These are phyloP conservation scores for Saturnispora saitoi DNA, from an alignment of 805 yeast species.

Conservation along the genomic window DNA sequence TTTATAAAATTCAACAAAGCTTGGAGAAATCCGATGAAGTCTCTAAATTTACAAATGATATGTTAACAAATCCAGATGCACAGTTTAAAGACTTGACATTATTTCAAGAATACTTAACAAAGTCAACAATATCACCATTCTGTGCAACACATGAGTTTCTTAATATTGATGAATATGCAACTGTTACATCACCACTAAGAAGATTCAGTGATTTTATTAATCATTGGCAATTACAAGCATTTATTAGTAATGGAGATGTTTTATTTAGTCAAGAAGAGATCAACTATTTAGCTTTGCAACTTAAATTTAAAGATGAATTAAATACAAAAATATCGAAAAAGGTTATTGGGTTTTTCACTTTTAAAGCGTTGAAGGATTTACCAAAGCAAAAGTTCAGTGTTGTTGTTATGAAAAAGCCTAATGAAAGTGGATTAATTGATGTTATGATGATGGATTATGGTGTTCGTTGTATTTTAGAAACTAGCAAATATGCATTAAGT, in stretches of 20 bases:
- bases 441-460: conserved; percentile 28
- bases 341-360: conserved; percentile 24
- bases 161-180: conserved; percentile 55
- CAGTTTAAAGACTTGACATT: conserved; percentile 35
- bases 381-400: conserved; percentile 32
- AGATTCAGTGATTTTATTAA: conserved; percentile 72
- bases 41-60: conserved; percentile 14
- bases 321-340: conserved; percentile 24
- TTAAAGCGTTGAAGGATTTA: conserved; percentile 23
- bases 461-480: conserved; percentile 22
- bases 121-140: conserved; percentile 41
- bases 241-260: conserved; percentile 24
- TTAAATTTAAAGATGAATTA: conserved; percentile 37
- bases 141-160: conserved; percentile 51
- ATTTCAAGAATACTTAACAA: conserved; percentile 38
- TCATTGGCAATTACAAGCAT: conserved; percentile 64
- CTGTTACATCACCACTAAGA: conserved; percentile 85
- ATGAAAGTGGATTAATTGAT: conserved; percentile 28
- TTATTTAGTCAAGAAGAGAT: conserved; percentile 30
- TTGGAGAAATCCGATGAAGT: conserved; percentile 22
- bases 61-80: conserved; percentile 20
- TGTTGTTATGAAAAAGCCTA: conserved; percentile 35
- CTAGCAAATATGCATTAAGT: conserved; percentile 23
- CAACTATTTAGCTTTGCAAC: conserved; percentile 32
- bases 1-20: conserved; percentile 33